Evolutionary conservation across 495 filamentous ascomycete genomes (phyloP).

Genomic region (Annulohypoxylon bovei): DNA sequence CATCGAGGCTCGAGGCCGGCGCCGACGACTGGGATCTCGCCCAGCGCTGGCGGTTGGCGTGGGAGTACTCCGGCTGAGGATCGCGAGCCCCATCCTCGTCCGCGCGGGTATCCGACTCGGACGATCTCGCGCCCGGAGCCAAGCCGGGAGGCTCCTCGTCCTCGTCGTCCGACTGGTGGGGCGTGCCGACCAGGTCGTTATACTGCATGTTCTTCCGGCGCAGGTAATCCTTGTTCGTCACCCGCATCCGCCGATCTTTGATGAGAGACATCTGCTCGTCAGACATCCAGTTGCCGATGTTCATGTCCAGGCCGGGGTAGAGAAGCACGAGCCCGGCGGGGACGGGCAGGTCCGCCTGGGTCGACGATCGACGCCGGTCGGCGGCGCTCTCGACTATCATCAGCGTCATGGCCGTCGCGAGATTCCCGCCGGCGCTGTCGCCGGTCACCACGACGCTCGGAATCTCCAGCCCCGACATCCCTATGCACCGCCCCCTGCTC

Average conservation of each 20-base stretch:
- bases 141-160: conserved; percentile 53
- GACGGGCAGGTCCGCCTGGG: conserved; percentile 71
- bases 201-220: conserved; percentile 77
- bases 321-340: conserved; percentile 86
- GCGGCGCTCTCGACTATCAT: conserved; percentile 84
- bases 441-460: conserved; percentile 86
- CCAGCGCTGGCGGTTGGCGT: conserved; percentile 50
- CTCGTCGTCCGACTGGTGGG: conserved; percentile 71
- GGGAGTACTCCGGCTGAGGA: conserved; percentile 57
- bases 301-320: conserved; percentile 93
- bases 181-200: conserved; percentile 66
- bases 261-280: conserved; percentile 97
- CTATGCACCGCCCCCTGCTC: conserved; percentile 81
- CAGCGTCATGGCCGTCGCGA: conserved; percentile 81
- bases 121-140: conserved; percentile 24
- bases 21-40: conserved; percentile 46
- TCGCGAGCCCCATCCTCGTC: conserved; percentile 31
- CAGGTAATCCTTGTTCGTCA: conserved; percentile 79
- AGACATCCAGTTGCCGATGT: conserved; percentile 98
- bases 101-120: conserved; percentile 8
- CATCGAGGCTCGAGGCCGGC: conserved; percentile 8
- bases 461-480: conserved; percentile 73
- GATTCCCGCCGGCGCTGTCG: conserved; percentile 92
- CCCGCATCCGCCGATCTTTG: conserved; percentile 79
- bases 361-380: conserved; percentile 64